These are phyloP conservation scores for Solanum tacnaense DNA, from an alignment of 257 asterid genomes.

Conservation along the genomic window DNA sequence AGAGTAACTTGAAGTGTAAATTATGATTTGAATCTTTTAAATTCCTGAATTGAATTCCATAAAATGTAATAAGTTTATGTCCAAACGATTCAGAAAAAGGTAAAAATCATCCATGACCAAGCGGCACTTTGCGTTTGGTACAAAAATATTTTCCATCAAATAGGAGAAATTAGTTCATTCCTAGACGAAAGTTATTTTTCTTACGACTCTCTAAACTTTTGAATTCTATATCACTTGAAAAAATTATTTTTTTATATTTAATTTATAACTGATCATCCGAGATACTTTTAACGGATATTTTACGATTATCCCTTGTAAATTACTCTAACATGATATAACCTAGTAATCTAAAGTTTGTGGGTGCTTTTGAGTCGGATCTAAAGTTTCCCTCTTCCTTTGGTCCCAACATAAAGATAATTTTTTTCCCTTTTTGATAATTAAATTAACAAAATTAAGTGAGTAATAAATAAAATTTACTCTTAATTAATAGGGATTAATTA, in stretches of 20 bases:
- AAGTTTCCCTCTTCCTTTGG: neutral
- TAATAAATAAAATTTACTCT: neutral
- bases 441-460: neutral
- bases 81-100: neutral
- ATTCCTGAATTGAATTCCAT: neutral
- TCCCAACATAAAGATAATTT: neutral
- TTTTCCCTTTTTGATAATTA: neutral
- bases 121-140: neutral
- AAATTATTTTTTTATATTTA: neutral
- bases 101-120: neutral
- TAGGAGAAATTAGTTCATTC: neutral
- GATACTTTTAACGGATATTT: neutral
- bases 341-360: neutral
- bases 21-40: neutral
- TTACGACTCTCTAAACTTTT: neutral
- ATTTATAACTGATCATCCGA: neutral
- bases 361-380: neutral
- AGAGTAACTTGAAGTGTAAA: neutral
- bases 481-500: neutral
- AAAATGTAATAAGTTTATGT: neutral
- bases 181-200: neutral
- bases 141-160: neutral
- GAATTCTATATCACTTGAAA: neutral
- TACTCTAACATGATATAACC: neutral
- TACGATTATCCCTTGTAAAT: neutral